Base-by-base conservation (phyloP, 2,329 filamentous ascomycete genomes). In the Trichocomaceae sp. region DNA sequence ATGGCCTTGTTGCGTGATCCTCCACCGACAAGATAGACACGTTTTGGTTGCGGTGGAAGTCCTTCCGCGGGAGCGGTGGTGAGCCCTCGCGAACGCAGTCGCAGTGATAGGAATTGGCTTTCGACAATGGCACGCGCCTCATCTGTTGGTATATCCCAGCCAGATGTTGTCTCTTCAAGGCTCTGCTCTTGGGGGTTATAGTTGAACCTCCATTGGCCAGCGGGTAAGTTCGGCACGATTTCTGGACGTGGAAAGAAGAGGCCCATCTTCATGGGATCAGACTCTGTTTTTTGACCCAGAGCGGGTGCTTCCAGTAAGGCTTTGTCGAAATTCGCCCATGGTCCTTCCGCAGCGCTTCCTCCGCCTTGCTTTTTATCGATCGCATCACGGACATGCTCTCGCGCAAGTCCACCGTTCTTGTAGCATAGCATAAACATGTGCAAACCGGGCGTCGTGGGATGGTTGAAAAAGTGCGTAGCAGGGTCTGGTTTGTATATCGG, bases 371-470 rank as follows among this genome's bases (percentile, higher is more conserved):
- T 66, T 54, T 72, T 63, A 58, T 90, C 86, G 51, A 97, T 82
- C 0, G 82, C 79, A 67, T 99, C 90, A 53, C 93, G 87, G 59
- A 97, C 83, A 64, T 88, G 85, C 69, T 99, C 93, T 45, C 93
- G 87, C 1, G 93, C 92, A 1, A 97, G 83, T 2, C 90, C 90
- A 62, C 93, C 93, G 73, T 99, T 99, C 75, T 97, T 97, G 79
- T 97, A 99, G 79, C 93, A 99, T 35, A 99, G 83, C 93, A 99
- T 99, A 74, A 99, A 97, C 93, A 99, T 97, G 80, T 95, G 96
- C 57, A 96, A 82, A 1, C 88, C 90, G 0, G 85, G 77, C 0
- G 90, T 95, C 45, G 90, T 93, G 1, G 93, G 93, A 72, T 97
- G 91, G 76, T 96, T 96, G 82, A 97, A 95, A 79, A 97, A 96